These are phyloP conservation scores for Yamadazyma takamatsuzukensis DNA, from an alignment of 805 yeast species.

Conservation along the genomic window DNA sequence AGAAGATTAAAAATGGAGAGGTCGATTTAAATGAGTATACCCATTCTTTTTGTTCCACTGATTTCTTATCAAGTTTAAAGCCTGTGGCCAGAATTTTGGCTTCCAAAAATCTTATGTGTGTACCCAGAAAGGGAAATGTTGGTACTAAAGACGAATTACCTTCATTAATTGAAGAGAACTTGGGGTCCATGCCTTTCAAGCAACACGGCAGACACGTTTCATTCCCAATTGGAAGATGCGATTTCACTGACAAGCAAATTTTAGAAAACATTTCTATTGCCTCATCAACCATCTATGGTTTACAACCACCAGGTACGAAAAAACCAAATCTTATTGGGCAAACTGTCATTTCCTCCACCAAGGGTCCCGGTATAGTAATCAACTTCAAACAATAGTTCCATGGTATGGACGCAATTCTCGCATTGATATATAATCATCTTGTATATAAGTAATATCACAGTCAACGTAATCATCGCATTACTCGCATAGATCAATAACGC, in stretches of 20 bases:
- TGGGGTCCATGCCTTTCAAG: conserved; percentile 75
- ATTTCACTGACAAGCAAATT: conserved; percentile 73
- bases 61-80: conserved; percentile 58
- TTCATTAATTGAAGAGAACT: conserved; percentile 47
- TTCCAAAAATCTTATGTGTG: conserved; percentile 87
- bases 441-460: not conserved
- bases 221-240: conserved; percentile 72
- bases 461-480: not conserved
- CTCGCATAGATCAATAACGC: too few relatives aligned
- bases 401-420: not conserved
- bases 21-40: conserved; percentile 54
- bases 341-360: conserved; percentile 63
- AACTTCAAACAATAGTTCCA: conserved; percentile 23
- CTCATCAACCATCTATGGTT: conserved; percentile 55
- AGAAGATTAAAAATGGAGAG: conserved; percentile 50
- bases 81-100: conserved; percentile 80
- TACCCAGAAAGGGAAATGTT: conserved; percentile 82
- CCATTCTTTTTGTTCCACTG: conserved; percentile 83
- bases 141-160: conserved; percentile 50
- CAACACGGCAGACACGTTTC: conserved; percentile 61
- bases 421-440: not conserved
- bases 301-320: conserved; percentile 56
- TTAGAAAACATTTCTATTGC: conserved; percentile 67
- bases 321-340: conserved; percentile 70
- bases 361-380: conserved; percentile 77